Conservation (phyloP, 2,329 filamentous ascomycete species). For the Clathrospora elynae region DNA sequence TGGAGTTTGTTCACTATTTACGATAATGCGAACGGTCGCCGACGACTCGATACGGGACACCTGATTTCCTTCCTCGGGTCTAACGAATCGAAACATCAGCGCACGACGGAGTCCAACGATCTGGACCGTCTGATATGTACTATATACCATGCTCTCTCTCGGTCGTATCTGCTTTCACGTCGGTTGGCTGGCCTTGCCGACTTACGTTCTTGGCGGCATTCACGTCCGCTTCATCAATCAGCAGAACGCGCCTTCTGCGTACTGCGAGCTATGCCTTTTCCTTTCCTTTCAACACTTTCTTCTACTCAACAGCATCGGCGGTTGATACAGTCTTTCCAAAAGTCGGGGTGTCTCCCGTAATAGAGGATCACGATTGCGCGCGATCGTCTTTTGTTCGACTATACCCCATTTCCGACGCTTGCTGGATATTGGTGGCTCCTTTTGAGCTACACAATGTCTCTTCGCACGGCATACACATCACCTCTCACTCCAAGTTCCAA, state of each 20-base stretch:
- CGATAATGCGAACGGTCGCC: constrained; percentile 38
- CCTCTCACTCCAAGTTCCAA: constrained; percentile 3
- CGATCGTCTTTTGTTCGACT: constrained; percentile 15
- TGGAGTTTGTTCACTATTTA: constrained; percentile 36
- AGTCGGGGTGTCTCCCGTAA: constrained; percentile 26
- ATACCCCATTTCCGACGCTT: constrained; percentile 13
- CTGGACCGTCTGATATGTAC: constrained; percentile 44
- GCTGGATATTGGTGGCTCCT: constrained; percentile 18
- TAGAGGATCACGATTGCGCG: constrained; percentile 24
- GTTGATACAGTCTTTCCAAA: constrained; percentile 24
- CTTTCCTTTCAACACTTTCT: constrained; percentile 9
- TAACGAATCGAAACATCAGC: constrained; percentile 44
- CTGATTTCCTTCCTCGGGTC: constrained; percentile 37
- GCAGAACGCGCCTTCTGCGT: constrained; percentile 14
- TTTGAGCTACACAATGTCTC: constrained; percentile 8
- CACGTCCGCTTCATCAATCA: constrained; percentile 11
- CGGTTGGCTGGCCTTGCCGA: constrained; percentile 37
- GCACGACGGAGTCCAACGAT: constrained; percentile 41
- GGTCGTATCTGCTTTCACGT: constrained; percentile 33
- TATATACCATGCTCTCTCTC: constrained; percentile 44
- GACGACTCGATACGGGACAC: constrained; percentile 46
- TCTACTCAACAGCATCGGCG: constrained; percentile 16
- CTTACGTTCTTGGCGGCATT: constrained; percentile 20
- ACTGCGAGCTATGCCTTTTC: constrained; percentile 5
- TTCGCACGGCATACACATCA: not conserved